Percentiles rank a stretch among this genome's conserved stretches.
Conservation (phyloP, 495 filamentous ascomycete species). For the Neurospora sp. region DNA sequence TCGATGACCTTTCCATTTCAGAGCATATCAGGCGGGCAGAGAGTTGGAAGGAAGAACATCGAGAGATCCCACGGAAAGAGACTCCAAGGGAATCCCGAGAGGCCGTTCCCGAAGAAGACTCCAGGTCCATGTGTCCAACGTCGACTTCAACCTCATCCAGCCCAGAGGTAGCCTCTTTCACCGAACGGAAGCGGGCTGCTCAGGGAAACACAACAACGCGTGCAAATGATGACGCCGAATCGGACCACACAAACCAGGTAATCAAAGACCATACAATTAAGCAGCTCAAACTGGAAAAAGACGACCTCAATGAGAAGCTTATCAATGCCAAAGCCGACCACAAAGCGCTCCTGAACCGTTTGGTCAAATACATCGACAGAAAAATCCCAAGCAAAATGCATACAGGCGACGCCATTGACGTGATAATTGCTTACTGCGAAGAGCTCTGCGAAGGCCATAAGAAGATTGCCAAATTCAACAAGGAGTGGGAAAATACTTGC, state of each 20-base stretch:
- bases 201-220: background rate
- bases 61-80: background rate
- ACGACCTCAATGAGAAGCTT: background rate
- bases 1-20: background rate
- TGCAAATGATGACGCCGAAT: background rate
- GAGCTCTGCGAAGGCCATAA: background rate
- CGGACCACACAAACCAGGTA: background rate
- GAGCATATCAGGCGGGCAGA: background rate
- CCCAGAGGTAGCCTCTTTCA: background rate
- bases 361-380: background rate
- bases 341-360: background rate
- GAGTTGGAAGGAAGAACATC: background rate
- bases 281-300: background rate
- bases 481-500: background rate
- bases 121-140: background rate
- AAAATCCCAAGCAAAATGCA: background rate
- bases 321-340: background rate
- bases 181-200: background rate
- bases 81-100: background rate
- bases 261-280: background rate
- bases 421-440: background rate
- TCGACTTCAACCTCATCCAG: background rate
- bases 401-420: background rate
- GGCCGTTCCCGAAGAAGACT: background rate
- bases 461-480: background rate